These are phyloP conservation scores for Phytophthora tubulina DNA, from an alignment of 352 stramenopile species.

Conservation along the genomic window DNA sequence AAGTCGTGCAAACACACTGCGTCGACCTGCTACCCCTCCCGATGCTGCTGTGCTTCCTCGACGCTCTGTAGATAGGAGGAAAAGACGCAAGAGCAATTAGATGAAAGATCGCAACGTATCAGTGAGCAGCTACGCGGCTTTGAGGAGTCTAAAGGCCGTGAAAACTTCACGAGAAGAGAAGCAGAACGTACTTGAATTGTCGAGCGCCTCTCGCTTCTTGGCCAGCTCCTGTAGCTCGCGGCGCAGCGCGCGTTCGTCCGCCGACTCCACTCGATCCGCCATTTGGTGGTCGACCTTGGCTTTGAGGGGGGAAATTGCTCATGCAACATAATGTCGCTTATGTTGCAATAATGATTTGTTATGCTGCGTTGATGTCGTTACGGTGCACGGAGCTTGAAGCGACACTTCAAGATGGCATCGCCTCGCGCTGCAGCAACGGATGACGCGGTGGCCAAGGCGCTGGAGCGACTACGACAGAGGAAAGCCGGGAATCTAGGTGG, in stretches of 20 bases:
- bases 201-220: slow-evolving; percentile 63
- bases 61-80: slow-evolving; percentile 30
- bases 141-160: background rate
- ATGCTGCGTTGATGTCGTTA: background rate
- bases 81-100: slow-evolving; percentile 17
- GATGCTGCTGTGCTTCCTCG: slow-evolving; percentile 19
- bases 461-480: slow-evolving; percentile 31
- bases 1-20: slow-evolving; percentile 48
- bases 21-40: slow-evolving; percentile 4
- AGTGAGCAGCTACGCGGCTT: slow-evolving; percentile 2
- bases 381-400: slow-evolving; percentile 6
- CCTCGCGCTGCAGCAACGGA: slow-evolving; percentile 10
- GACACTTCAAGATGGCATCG: slow-evolving; percentile 32
- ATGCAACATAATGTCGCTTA: slow-evolving; percentile 1
- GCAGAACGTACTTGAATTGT: slow-evolving; percentile 40
- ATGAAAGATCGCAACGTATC: slow-evolving; percentile 31
- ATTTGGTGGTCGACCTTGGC: slow-evolving; percentile 33
- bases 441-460: slow-evolving; percentile 36
- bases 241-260: slow-evolving; percentile 63
- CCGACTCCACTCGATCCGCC: slow-evolving; percentile 41
- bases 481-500: slow-evolving; percentile 2
- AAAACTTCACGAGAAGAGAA: background rate
- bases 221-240: slow-evolving; percentile 61
- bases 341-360: slow-evolving; percentile 1
- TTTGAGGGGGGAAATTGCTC: slow-evolving; percentile 23